Conservation (phyloP, 768 basidiomycete species). For the Termitomyces sp. region DNA sequence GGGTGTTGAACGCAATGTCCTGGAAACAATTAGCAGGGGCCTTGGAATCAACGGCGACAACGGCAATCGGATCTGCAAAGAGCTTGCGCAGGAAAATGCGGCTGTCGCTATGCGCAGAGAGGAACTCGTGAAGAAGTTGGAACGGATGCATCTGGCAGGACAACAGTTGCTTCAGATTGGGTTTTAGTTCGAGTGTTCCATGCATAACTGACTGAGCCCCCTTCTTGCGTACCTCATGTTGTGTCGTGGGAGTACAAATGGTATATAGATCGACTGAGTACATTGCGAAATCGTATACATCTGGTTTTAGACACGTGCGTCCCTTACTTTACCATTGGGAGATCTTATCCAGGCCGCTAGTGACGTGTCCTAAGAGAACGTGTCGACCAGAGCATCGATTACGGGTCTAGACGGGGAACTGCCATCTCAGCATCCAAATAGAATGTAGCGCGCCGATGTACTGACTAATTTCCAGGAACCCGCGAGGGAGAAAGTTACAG, state of each 20-base stretch:
- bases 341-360: no score
- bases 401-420: no score
- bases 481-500: no score
- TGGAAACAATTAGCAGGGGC: constrained; percentile 37
- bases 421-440: no score
- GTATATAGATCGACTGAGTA: background rate
- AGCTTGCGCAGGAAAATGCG: constrained; percentile 33
- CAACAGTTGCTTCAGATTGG: constrained; percentile 19
- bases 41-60: constrained; percentile 48
- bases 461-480: no score
- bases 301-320: background rate
- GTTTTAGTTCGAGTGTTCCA: background rate
- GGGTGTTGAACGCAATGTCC: constrained; percentile 41
- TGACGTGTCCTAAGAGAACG: background rate
- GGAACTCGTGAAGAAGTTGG: constrained; percentile 9
- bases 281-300: no score
- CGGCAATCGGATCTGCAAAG: constrained; percentile 39
- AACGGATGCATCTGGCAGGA: constrained; percentile 7
- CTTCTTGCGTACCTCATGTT: background rate
- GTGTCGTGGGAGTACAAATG: background rate
- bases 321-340: background rate
- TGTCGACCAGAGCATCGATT: background rate
- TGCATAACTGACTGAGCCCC: background rate
- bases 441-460: no score
- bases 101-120: constrained; percentile 7